Percentiles rank a stretch among this genome's conserved stretches.
Evolutionary conservation across 1,139 yeast genomes (phyloP).

Genomic region (Yamadazyma blattariae): DNA sequence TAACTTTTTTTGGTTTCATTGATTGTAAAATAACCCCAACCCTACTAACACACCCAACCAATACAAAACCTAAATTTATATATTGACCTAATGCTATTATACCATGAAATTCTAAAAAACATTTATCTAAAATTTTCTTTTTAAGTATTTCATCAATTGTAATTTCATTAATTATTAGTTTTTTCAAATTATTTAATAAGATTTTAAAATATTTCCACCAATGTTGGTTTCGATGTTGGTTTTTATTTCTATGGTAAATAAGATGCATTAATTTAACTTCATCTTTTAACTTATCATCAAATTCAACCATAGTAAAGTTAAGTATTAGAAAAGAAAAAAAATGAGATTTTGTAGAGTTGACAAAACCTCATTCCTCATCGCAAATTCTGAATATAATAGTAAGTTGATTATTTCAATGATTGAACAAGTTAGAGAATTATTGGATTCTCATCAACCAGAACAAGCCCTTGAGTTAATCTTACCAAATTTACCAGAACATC

Average conservation of each 20-base stretch:
- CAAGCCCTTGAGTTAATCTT: slow-evolving; percentile 37
- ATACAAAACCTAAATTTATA: slow-evolving; percentile 66
- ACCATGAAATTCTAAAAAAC: slow-evolving; percentile 63
- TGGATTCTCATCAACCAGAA: slow-evolving; percentile 27
- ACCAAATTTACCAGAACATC: slow-evolving; percentile 24
- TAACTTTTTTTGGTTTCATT: slow-evolving; percentile 11
- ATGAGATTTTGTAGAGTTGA: too few species aligned
- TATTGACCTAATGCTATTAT: slow-evolving; percentile 78
- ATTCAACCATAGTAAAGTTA: background rate
- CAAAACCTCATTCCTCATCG: background rate
- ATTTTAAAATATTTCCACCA: slow-evolving; percentile 78
- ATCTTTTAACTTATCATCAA: slow-evolving; percentile 4
- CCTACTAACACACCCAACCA: slow-evolving; percentile 57
- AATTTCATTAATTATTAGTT: slow-evolving; percentile 23
- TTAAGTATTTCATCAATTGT: slow-evolving; percentile 28
- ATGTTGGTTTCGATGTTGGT: slow-evolving; percentile 68
- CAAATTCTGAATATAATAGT: background rate
- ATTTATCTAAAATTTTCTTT: slow-evolving; percentile 41
- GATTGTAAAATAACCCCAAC: slow-evolving; percentile 31
- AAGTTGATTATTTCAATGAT: too few species aligned
- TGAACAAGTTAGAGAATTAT: slow-evolving; percentile 4
- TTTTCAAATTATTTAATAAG: slow-evolving; percentile 56
- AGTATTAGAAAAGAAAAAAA: too few species aligned
- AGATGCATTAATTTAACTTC: slow-evolving; percentile 62
- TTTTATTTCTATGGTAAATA: slow-evolving; percentile 65